Evolutionary conservation across 768 basidiomycete species (phyloP), one percentile per base, ranked within the genome.

Genomic region (Amanita pseudoporphyria): DNA sequence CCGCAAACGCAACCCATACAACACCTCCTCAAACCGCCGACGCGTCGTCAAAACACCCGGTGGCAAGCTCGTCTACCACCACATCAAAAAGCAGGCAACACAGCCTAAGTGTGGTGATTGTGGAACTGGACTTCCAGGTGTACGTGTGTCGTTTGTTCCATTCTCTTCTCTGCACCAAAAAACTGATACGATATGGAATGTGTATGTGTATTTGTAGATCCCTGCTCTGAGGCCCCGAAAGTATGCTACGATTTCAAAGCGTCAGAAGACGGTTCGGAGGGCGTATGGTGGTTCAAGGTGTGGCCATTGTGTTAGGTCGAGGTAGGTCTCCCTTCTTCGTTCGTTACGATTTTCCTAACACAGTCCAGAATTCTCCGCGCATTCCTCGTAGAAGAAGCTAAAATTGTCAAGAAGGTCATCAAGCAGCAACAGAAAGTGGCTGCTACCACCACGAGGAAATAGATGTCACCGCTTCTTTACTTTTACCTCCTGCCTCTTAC

Each of bases 351-450:
- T n/a, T n/a, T 57, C 30, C 49, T 44, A n/a, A 31, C 18, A 22
- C 10, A 9, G 10, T 3, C 0, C 55, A 97, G 96, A 55, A 94
- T 99, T 60, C 85, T 98, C 59, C 89, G 96, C 53, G 93, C 96
- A 55, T 99, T 99, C 84, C 72, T 99, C 53, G 89, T 99, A 35
- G 96, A 98, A 77, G 96, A 99, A 76, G 96, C 96, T 39, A 98
- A 98, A 78, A 98, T 99, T 61, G 96, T 99, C 65, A 99, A 99
- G 84, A 86, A 81, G 72, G 95, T 98, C 59, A 93, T 97, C 78
- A 96, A 96, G 77, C 84, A 86, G 64, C 90, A 89, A 70, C 71
- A 79, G 67, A 76, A 76, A 62, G 64, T 61, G 32, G 56, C 66
- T 40, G 53, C 57, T 51, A 56, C 65, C 56, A 39, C 46, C 13